Percentiles rank a stretch among this genome's conserved stretches.
Conservation (phyloP, 169 alveolate species). For the Perkinsus olseni region DNA sequence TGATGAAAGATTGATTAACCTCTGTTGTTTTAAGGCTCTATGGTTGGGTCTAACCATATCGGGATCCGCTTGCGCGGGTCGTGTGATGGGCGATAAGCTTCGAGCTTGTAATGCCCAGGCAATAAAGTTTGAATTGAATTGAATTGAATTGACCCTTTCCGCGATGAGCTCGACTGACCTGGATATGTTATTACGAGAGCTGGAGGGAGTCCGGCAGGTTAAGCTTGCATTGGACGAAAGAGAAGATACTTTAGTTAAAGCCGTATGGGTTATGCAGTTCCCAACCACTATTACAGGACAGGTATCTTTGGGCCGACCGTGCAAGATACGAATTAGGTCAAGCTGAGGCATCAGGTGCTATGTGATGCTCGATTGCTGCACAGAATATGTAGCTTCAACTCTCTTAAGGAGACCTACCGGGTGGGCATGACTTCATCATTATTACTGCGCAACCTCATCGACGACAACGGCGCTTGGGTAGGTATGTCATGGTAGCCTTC, state of each 20-base stretch:
- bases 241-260: background rate
- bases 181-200: background rate
- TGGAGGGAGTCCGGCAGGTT: background rate
- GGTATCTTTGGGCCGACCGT: background rate
- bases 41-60: too few relatives aligned
- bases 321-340: background rate
- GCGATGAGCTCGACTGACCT: too few relatives aligned
- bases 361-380: background rate
- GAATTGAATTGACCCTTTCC: too few relatives aligned
- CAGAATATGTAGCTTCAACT: background rate
- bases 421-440: background rate
- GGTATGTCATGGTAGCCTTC: too few relatives aligned
- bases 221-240: background rate
- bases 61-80: too few relatives aligned
- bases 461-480: too few relatives aligned
- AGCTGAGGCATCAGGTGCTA: background rate
- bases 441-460: too few relatives aligned
- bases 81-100: too few relatives aligned
- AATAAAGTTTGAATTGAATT: too few relatives aligned
- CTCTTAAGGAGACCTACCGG: background rate
- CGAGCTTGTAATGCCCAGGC: too few relatives aligned
- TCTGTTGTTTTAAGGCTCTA: too few relatives aligned
- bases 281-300: background rate
- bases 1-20: too few relatives aligned
- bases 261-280: background rate